Evolutionary conservation across 2,329 filamentous ascomycete species (phyloP).

Genomic region (Sporothrix mexicana): DNA sequence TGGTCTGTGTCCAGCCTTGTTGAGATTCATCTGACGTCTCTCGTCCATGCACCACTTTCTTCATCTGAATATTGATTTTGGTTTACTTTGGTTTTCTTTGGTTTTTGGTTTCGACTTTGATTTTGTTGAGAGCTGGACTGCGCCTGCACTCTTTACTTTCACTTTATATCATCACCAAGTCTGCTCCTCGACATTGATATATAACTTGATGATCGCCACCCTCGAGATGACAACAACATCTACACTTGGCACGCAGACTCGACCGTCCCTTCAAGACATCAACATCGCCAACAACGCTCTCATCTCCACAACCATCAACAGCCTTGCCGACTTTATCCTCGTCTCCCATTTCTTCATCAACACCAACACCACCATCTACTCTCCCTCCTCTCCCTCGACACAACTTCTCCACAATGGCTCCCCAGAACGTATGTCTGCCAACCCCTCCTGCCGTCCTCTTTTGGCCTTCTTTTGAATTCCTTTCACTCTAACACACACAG

Average conservation of each 20-base stretch:
- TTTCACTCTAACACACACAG: conserved; percentile 14
- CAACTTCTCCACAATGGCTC: conserved; percentile 9
- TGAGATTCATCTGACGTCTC: conserved; percentile 4
- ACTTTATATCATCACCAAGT: neutral
- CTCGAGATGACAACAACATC: conserved; percentile 27
- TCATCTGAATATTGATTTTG: conserved; percentile 8
- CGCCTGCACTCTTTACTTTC: neutral
- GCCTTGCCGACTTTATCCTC: neutral
- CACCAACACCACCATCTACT: neutral
- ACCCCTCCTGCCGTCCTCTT: neutral
- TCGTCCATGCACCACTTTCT: neutral
- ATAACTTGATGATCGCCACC: conserved; percentile 6
- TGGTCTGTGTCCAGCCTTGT: neutral
- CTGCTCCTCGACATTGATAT: neutral
- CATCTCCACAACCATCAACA: neutral
- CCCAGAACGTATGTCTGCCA: conserved; percentile 24
- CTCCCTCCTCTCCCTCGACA: neutral
- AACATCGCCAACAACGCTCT: neutral
- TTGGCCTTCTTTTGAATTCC: neutral
- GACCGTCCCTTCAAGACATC: neutral
- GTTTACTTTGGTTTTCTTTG: no score
- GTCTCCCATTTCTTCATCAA: neutral
- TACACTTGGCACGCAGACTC: neutral
- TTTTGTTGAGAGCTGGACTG: conserved; percentile 20
- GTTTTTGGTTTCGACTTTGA: conserved; percentile 9